Base-by-base conservation (phyloP, 352 stramenopile species). In the Globisporangium iwayamae region DNA sequence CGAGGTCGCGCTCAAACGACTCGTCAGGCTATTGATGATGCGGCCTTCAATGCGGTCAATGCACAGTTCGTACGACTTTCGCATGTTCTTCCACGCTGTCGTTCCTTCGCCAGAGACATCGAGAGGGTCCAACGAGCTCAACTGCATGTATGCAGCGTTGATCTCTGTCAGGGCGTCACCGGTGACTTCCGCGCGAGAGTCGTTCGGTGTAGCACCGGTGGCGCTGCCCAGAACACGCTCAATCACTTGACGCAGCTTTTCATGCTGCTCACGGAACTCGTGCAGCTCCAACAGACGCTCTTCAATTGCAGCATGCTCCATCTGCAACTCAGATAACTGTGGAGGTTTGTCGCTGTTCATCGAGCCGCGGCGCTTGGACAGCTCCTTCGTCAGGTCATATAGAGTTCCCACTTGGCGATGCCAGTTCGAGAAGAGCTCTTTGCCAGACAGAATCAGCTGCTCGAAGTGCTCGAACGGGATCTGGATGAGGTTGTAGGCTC, bases 1-100 rank as follows among this genome's bases (percentile, higher is more conserved):
- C 38, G 78, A 89, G 3, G 93, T 96, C 28, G 82, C 82, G 53
- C 79, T 92, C 34, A 98, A 66, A 10, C 88, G 79, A 60, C 83
- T 94, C 7, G 89, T 95, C 20, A 98, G 76, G 62, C 89, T 96
- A 45, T 67, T 84, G 57, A 96, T 96, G 62, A 98, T 96, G 38
- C 87, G 81, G 4, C 89, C 90, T 86, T 98, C 96, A 14, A 98
- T 83, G 34, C 84, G 83, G 64, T 98, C 93, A 56, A 98, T 91
- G 36, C 88, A 92, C 28, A 93, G 55, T 56, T 98, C 88, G 67
- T 98, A 98, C 6, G 90, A 75, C 72, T 96, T 96, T 34, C 80
- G 79, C 45, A 97, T 72, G 30, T 87, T 90, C 55, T 90, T 85
- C 93, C 91, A 98, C 34, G 84, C 77, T 8, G 69, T 83, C 28